Conservation (phyloP, 31 red algal genomes). For the Odonthalia washingtoniensis region DNA sequence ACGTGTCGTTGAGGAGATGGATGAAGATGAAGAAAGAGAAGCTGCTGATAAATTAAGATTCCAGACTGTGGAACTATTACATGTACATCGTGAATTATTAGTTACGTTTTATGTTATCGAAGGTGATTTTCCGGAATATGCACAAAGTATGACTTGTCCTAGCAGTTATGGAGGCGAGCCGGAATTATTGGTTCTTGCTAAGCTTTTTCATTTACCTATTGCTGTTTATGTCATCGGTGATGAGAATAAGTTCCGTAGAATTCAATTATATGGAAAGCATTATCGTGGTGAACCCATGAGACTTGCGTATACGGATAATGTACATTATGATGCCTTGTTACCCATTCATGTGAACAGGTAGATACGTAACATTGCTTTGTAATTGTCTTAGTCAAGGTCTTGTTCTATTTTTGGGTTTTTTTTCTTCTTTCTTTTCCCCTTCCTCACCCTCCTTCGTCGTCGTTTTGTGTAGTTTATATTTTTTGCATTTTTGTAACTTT, state of each 20-base stretch:
- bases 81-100: constrained; percentile 72
- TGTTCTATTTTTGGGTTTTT: no score
- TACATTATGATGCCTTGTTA: constrained; percentile 87
- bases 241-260: constrained; percentile 58
- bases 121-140: constrained; percentile 70
- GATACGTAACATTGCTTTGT: no score
- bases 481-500: no score
- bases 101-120: constrained; percentile 85
- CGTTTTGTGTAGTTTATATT: no score
- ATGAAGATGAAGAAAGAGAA: constrained; percentile 67
- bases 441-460: no score
- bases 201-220: constrained; percentile 83
- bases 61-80: constrained; percentile 64
- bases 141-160: constrained; percentile 57
- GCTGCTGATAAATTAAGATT: constrained; percentile 69
- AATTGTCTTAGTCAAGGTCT: no score
- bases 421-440: no score
- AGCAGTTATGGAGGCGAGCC: constrained; percentile 86
- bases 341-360: no score
- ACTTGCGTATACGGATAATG: constrained; percentile 78
- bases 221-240: constrained; percentile 73
- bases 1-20: constrained; percentile 26
- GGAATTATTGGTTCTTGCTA: constrained; percentile 83
- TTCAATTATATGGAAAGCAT: constrained; percentile 93
- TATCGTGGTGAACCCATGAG: constrained; percentile 71